Evolutionary conservation across 2,329 filamentous ascomycete genomes (phyloP), one percentile per base, ranked within the genome.

Genomic region (Harringtonia lauricola): DNA sequence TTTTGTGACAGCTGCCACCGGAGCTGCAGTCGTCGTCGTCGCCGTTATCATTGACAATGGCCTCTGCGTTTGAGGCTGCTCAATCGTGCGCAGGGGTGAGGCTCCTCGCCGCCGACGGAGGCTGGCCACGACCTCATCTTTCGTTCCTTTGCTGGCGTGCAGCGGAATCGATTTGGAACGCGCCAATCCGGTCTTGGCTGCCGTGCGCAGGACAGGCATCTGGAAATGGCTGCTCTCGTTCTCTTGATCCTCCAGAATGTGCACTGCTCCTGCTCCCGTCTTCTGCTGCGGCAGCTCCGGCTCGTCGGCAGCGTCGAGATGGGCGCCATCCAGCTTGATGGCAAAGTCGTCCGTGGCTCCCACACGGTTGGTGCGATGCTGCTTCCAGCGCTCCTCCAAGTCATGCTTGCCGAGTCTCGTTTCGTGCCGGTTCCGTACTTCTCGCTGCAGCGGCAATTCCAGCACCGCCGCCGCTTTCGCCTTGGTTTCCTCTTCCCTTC

Each of bases 341-440:
- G 42, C 43, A 40, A 47, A 41, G n/a, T 37, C 43, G 19, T 37
- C 47, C 7, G 31, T 19, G 15, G 17, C 39, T 6, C 14, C 35
- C 5, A 5, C 18, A 7, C 10, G 10, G 19, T 14, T 15, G 17
- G 14, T 18, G n/a, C 12, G 36, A 31, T 10, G 24, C 24, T 7
- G 24, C 24, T 26, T 26, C 24, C 10, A 10, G 24, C 24, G 24
- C 7, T 26, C 24, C 24, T 6, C 24, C 24, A 15, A 24, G 8
- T n/a, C 44, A 39, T n/a, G 49, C 10, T 26, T 26, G 24, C n/a
- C n/a, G 43, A 10, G 30, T 39, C 36, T 50, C 49, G 36, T 48
- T 45, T 2, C 45, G 44, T 30, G 34, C 37, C 22, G 46, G 41
- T 8, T 29, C n/a, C 2, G 40, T 10, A 18, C 30, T 35, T 24